Evolutionary conservation across 2,329 filamentous ascomycete species (phyloP).

Genomic region (Falciphora oryzae): DNA sequence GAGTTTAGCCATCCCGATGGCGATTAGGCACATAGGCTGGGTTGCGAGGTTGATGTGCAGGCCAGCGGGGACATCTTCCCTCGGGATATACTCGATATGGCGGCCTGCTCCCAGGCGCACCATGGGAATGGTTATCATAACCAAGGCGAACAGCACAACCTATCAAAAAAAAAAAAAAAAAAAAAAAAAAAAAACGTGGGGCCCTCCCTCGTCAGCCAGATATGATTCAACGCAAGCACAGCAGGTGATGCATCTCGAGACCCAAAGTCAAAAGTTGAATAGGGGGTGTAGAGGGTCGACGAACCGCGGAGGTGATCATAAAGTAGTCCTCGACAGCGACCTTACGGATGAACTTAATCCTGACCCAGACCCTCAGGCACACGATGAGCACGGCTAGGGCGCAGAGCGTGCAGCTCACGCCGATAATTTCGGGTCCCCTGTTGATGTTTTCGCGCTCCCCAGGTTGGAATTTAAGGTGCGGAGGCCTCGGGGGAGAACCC

Average conservation of each 20-base stretch:
- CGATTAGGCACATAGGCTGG: slow-evolving; percentile 23
- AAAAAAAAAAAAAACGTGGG: no score
- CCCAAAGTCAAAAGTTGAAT: no score
- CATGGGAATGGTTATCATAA: slow-evolving; percentile 24
- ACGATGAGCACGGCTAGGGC: slow-evolving; percentile 21
- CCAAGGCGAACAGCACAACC: slow-evolving; percentile 21
- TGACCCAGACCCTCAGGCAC: slow-evolving; percentile 21
- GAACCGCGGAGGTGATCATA: slow-evolving; percentile 23
- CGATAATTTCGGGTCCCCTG: slow-evolving; percentile 25
- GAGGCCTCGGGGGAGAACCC: not conserved
- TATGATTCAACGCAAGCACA: not conserved
- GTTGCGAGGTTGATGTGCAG: slow-evolving; percentile 27
- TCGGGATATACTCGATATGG: slow-evolving; percentile 23
- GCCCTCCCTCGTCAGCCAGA: no score
- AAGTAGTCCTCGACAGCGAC: slow-evolving; percentile 24
- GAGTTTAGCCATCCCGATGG: slow-evolving; percentile 22
- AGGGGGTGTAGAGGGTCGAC: slow-evolving; percentile 7
- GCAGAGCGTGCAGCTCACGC: slow-evolving; percentile 21
- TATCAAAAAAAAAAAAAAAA: no score
- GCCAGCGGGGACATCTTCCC: slow-evolving; percentile 17
- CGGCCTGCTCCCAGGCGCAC: slow-evolving; percentile 22
- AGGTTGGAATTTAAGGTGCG: not conserved
- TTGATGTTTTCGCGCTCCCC: slow-evolving; percentile 19
- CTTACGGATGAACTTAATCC: slow-evolving; percentile 19
- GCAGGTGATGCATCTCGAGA: no score